phyloP scores from a whole-genome alignment of 257 asterid genomes.

The Gentiana dahurica region DNA sequence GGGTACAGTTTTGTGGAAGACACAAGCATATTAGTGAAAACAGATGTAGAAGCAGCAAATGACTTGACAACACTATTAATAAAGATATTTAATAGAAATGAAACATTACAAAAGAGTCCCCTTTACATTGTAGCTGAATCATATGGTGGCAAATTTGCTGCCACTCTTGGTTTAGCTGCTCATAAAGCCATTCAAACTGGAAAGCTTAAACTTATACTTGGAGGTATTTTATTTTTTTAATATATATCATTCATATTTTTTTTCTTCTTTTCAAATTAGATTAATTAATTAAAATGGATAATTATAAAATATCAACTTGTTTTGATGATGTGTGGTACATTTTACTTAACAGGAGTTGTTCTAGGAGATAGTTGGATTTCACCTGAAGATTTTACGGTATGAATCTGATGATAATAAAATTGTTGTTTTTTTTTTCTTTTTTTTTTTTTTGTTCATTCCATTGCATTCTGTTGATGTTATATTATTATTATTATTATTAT shows the following conservation, averaged over 20 bases:
- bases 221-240: constrained; percentile 31
- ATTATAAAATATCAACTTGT: no score
- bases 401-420: not conserved
- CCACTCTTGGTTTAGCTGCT: constrained; percentile 78
- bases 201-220: constrained; percentile 61
- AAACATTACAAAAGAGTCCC: constrained; percentile 58
- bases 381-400: constrained; percentile 91
- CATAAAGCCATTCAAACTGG: constrained; percentile 58
- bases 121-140: constrained; percentile 86
- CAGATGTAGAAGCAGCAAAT: constrained; percentile 72
- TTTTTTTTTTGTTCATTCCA: constrained; percentile 6
- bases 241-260: not conserved
- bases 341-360: constrained; percentile 48
- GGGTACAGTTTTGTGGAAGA: constrained; percentile 96
- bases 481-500: not conserved
- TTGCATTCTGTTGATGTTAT: not conserved
- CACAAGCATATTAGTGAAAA: constrained; percentile 46
- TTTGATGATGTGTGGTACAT: no score
- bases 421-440: no score
- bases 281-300: not conserved
- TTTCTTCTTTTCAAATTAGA: not conserved
- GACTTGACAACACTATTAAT: constrained; percentile 72
- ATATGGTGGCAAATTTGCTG: constrained; percentile 91
- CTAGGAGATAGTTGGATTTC: constrained; percentile 95
- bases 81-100: constrained; percentile 47